phyloP scores from a whole-genome alignment of 2,329 filamentous ascomycete species.

The Diaporthe sp. region DNA sequence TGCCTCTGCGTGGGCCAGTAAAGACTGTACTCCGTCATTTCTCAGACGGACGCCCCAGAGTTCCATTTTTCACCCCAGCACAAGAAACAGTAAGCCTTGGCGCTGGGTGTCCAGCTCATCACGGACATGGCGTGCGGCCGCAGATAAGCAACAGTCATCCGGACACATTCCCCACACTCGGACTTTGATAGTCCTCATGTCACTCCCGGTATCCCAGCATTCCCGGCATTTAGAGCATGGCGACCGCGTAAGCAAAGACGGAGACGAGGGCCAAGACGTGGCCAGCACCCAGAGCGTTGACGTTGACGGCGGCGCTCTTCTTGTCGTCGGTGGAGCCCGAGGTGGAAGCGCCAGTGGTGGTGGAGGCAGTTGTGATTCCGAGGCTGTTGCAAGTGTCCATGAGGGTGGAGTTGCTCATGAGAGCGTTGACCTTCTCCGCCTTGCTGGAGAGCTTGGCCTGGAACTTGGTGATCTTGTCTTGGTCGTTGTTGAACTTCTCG shows the following conservation, averaged over 20 bases:
- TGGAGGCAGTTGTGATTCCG: slow-evolving; percentile 27
- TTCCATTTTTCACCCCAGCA: neutral
- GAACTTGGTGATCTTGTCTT: slow-evolving; percentile 50
- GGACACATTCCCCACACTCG: too few species aligned
- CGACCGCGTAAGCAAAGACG: slow-evolving; percentile 25
- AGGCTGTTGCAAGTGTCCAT: slow-evolving; percentile 40
- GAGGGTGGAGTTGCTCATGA: slow-evolving; percentile 53
- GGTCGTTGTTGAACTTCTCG: slow-evolving; percentile 50
- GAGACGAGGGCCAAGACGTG: slow-evolving; percentile 31
- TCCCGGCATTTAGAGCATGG: slow-evolving; percentile 27
- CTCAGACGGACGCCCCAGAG: neutral
- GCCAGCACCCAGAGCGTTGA: slow-evolving; percentile 29
- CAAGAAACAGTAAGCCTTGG: neutral
- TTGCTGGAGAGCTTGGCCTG: slow-evolving; percentile 47
- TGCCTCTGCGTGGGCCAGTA: slow-evolving; percentile 10
- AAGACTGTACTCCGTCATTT: slow-evolving; percentile 23
- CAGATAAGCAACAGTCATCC: neutral
- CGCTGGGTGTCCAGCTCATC: neutral
- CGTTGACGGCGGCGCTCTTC: slow-evolving; percentile 27
- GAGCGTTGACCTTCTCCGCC: slow-evolving; percentile 45
- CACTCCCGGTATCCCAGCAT: too few species aligned
- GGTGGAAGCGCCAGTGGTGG: slow-evolving; percentile 2
- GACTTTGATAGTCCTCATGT: neutral
- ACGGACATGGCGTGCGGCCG: neutral
- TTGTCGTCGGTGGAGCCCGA: neutral